These are phyloP conservation scores for Articulospora tetracladia DNA, from an alignment of 495 filamentous ascomycete species.

Conservation along the genomic window DNA sequence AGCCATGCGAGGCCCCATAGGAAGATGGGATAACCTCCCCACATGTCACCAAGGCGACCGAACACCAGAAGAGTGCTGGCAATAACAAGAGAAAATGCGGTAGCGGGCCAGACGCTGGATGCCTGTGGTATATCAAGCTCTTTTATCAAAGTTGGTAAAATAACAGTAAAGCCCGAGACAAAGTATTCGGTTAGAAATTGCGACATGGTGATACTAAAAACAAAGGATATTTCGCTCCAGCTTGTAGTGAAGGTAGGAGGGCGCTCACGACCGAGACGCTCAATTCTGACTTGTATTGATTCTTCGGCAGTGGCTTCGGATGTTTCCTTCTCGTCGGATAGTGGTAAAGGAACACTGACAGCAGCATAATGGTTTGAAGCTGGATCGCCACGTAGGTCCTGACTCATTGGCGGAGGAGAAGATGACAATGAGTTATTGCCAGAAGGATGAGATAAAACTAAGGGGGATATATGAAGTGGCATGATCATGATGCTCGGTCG, in stretches of 20 bases:
- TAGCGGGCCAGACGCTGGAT: constrained; percentile 71
- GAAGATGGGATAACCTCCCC: constrained; percentile 69
- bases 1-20: constrained; percentile 65
- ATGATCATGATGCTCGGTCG: not conserved
- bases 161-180: constrained; percentile 76
- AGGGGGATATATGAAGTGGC: not conserved
- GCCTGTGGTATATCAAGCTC: constrained; percentile 59
- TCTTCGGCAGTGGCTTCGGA: constrained; percentile 30
- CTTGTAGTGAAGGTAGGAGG: constrained; percentile 57
- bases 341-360: not conserved
- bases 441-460: not conserved
- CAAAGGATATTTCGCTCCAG: constrained; percentile 65
- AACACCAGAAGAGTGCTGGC: constrained; percentile 68
- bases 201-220: constrained; percentile 67
- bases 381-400: not conserved
- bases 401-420: not conserved
- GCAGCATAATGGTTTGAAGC: not conserved
- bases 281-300: constrained; percentile 40
- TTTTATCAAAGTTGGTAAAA: constrained; percentile 62
- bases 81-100: constrained; percentile 67
- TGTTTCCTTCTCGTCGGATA: not conserved
- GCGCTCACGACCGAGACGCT: constrained; percentile 66
- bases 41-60: constrained; percentile 71
- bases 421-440: not conserved
- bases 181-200: constrained; percentile 78